Base-by-base conservation (phyloP, 2,329 filamentous ascomycete species). In the Diplodia scrobiculata region DNA sequence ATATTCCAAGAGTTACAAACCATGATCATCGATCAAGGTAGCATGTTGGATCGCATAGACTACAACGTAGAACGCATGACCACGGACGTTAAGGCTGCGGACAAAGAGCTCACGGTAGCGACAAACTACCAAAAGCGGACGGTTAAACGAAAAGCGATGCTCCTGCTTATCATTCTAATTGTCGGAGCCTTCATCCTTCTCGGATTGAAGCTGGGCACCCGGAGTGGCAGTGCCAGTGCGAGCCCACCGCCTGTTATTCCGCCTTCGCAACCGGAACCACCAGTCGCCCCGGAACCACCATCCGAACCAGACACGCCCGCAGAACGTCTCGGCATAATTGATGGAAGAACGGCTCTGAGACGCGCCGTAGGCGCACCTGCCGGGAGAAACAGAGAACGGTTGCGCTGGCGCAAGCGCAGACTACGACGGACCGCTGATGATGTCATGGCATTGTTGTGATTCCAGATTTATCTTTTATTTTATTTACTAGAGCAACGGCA, bases 41-140 rank as follows among this genome's bases (percentile, higher is more conserved):
- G 77, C 65, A 79, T 84, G 74, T 74, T 84, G 11, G 82, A 84
- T 67, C 78, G 82, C 45, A 83, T 84, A 67, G 82, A 84, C 70
- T 99, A 97, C 80, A 99, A 99, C 73, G 92, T 99, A 63, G 95
- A 99, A 79, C 86, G 89, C 68, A 97, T 98, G 91, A 87, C 88
- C n/a, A 89, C 88, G 21, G 92, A 98, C 73, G 92, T 99, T 67
- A 96, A 97, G 76, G 91, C 85, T 21, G 95, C 95, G 2, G 91
- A 97, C 68, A 95, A 94, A 77, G 95, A 99, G 79, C 84, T 99
- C 65, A 92, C 88, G 68, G 88, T 96, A 66, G 87, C 95, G 14
- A 92, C 90, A 4, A 90, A 90, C 19, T 98, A 98, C 74, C 95
- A 99, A 81, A 88, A 87, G 76, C 89, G 88, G 74, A 90, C 89